Percentiles rank a stretch among this genome's conserved stretches.
Conservation (phyloP, 1,284 basidiomycete genomes). For the Ganoderma lingzhi region DNA sequence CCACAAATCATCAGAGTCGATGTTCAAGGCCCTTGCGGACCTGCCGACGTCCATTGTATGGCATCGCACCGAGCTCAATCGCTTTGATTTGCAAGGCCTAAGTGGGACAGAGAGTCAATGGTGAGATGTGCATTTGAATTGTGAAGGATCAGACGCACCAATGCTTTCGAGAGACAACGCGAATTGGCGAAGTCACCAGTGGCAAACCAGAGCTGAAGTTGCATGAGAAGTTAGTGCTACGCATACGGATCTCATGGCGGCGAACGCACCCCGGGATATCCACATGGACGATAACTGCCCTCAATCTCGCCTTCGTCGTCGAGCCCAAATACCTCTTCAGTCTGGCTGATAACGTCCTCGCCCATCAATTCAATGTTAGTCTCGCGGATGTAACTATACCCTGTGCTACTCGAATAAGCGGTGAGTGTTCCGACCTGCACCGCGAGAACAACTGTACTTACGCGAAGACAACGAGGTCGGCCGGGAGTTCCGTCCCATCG, state of each 20-base stretch:
- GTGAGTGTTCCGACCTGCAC: background rate
- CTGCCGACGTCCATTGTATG: slow-evolving; percentile 12
- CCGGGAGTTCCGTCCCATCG: slow-evolving; percentile 40
- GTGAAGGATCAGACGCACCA: slow-evolving; percentile 12
- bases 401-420: slow-evolving; percentile 12
- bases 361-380: slow-evolving; percentile 49
- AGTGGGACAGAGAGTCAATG: background rate
- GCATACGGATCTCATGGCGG: background rate
- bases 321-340: slow-evolving; percentile 60
- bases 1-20: background rate
- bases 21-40: background rate
- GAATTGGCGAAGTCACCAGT: slow-evolving; percentile 30
- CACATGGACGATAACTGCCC: slow-evolving; percentile 45
- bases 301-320: slow-evolving; percentile 61
- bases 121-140: background rate
- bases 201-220: slow-evolving; percentile 19
- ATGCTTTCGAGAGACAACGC: slow-evolving; percentile 26
- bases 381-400: slow-evolving; percentile 26
- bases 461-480: slow-evolving; percentile 56
- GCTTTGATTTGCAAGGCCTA: slow-evolving; percentile 22
- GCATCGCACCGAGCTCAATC: slow-evolving; percentile 18
- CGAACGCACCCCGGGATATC: slow-evolving; percentile 41
- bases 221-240: background rate
- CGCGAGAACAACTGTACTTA: slow-evolving; percentile 7
- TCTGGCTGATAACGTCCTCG: slow-evolving; percentile 52